Base-by-base conservation (phyloP, 164 flowering plant genomes). In the Protea cynaroides region DNA sequence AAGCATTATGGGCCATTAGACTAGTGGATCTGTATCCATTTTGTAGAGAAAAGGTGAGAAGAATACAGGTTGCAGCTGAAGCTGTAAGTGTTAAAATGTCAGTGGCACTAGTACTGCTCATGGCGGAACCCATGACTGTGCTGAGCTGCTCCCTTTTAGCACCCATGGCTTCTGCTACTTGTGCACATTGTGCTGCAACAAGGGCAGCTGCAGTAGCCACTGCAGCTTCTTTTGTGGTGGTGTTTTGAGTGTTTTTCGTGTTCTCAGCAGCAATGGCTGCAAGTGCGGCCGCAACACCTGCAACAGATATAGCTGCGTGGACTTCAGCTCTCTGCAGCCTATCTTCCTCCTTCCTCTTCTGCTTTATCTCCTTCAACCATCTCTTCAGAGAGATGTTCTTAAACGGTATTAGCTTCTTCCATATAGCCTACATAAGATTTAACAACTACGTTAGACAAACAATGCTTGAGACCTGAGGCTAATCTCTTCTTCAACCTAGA, bases 151-250 rank as follows among this genome's bases (percentile, higher is more conserved):
- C 83, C 29, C 69, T 78, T 56, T 84, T 87, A 0, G 97, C 98
- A n/a, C 98, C 97, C 90, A 90, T 85, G 18, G 86, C 81, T 69
- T 85, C 89, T 0, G 97, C 98, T 17, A 79, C 75, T 68, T 89
- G 77, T 0, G 89, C 93, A 43, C 98, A 94, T 52, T 91, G 97
- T 2, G 91, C 84, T 1, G 98, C 98, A 23, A 94, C 95, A 67
- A 94, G 64, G 10, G 98, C 93, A 0, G 98, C 91, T 22, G 98
- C 98, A 1, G 91, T 82, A 34, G 98, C 96, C 58, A 91, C 75
- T 0, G 87, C 93, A 0, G 85, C 75, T 14, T 86, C 90, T 64
- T 75, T 86, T 19, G 82, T 25, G 11, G 76, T 40, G 71, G 43
- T 71, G 14, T 75, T 19, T 18, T 77, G 71, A 15, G 61, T 56